Evolutionary conservation across 208 protist species (phyloP), one percentile per base, ranked within the genome.

Genomic region (Trypanosoma scelopori): DNA sequence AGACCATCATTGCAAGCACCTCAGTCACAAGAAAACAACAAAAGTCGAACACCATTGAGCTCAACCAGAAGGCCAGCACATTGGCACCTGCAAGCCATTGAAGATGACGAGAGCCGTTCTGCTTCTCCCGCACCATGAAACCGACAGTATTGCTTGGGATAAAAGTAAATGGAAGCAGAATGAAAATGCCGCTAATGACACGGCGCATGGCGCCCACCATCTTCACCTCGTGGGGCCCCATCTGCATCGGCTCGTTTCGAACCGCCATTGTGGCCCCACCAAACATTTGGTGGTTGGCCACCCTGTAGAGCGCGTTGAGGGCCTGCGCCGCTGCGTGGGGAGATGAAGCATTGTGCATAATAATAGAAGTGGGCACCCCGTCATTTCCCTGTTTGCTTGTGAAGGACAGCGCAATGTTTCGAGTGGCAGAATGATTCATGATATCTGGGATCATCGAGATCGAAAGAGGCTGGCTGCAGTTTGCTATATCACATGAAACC

Each of bases 31-130:
- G 61, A 74, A 83, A 91, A 62, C 79, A 84, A 27, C 57, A 63
- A 35, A 85, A 58, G 65, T 95, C 90, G 55, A 88, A 95, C 13
- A 84, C 56, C 67, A 91, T 92, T 52, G 71, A 84, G 65, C 86
- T 89, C 45, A 84, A 27, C 90, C 90, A 95, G 66, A 90, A 93
- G 20, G 90, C 84, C 41, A 76, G 7, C 32, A 76, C 65, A 49
- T 76, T 85, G 23, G 75, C 81, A 37, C 90, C 90, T 4, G 87
- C 84, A 30, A 95, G 76, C 75, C 81, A 87, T 80, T 95, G 90
- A 71, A 93, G 78, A 67, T 93, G 90, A 42, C 78, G 76, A 28
- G 87, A 76, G 32, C 84, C 84, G 32, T 69, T 74, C 72, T 89
- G 82, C 50, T 84, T 87, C 69, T 95, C 90, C 37, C 74, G 65